A percentile compares a stretch with the other conserved stretches of the same genome.
Evolutionary conservation across 306 rosid species (phyloP).

Genomic region (Malus fusca): DNA sequence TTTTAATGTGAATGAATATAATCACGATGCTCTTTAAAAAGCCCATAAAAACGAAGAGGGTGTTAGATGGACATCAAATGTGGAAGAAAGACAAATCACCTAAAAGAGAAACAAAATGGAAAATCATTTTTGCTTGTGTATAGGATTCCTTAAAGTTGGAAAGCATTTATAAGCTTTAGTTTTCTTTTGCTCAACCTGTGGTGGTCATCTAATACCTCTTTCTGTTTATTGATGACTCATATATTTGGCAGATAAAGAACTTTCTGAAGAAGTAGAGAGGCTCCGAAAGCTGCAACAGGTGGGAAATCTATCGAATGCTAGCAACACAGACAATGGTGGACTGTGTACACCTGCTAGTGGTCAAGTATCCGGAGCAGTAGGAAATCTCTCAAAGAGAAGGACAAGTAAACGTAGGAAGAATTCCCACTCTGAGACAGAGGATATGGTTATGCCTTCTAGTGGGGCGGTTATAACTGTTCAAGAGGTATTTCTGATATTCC

Average conservation of each 20-base stretch:
- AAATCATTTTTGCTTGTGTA: background rate
- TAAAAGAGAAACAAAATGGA: background rate
- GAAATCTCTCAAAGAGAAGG: constrained; percentile 29
- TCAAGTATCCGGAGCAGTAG: constrained; percentile 12
- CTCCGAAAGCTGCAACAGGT: constrained; percentile 38
- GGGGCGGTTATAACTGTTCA: constrained; percentile 13
- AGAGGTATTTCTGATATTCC: constrained; percentile 22
- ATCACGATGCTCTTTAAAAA: background rate
- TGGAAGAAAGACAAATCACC: background rate
- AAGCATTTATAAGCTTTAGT: background rate
- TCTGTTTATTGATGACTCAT: constrained; percentile 14
- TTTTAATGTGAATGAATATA: background rate
- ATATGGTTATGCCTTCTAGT: constrained; percentile 15
- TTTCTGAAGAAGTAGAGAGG: constrained; percentile 58
- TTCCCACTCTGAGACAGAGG: constrained; percentile 27
- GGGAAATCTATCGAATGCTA: constrained; percentile 25
- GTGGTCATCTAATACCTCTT: constrained; percentile 10
- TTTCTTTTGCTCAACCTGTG: background rate
- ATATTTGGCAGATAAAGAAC: constrained; percentile 50
- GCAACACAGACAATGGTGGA: constrained; percentile 2
- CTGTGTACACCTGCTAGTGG: constrained; percentile 18
- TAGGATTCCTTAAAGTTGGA: background rate
- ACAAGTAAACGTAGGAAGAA: constrained; percentile 43
- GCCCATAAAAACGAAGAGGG: background rate
- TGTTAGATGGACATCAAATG: background rate